phyloP scores from a whole-genome alignment of 2,329 filamentous ascomycete species.

The Trichoderma atrobrunneum region DNA sequence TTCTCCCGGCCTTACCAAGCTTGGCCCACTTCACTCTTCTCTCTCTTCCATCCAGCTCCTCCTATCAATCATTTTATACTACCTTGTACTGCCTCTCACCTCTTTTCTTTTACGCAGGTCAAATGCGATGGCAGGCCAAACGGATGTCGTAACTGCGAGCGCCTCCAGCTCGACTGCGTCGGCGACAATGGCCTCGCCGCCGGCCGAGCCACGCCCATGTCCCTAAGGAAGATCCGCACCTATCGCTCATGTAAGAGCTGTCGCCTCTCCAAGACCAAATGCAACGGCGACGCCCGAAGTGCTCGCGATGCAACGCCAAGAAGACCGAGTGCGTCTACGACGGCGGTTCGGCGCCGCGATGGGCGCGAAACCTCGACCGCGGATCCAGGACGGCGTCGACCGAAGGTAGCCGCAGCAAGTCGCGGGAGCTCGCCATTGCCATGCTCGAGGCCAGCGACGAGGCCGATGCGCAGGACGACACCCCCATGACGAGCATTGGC shows the following conservation, averaged over 20 bases:
- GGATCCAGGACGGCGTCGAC: conserved; percentile 16
- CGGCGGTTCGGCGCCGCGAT: conserved; percentile 38
- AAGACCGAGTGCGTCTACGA: conserved; percentile 39
- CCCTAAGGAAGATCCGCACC: conserved; percentile 40
- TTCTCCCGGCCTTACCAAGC: neutral
- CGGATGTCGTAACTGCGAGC: conserved; percentile 43
- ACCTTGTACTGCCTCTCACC: neutral
- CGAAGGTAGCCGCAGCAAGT: conserved; percentile 15
- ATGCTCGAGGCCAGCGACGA: conserved; percentile 4
- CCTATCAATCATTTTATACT: neutral
- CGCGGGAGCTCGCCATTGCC: conserved; percentile 11
- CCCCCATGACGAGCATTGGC: neutral
- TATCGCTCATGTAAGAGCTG: conserved; percentile 41
- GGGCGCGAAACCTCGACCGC: conserved; percentile 35
- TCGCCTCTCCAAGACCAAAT: conserved; percentile 42
- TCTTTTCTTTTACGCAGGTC: conserved; percentile 31
- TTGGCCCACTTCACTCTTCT: neutral
- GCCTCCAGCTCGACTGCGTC: conserved; percentile 42
- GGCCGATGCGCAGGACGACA: neutral
- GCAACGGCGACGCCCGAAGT: conserved; percentile 41
- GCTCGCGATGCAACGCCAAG: conserved; percentile 36
- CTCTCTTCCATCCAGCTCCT: neutral
- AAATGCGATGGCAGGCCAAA: conserved; percentile 43
- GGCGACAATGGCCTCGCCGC: conserved; percentile 34
- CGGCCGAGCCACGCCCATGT: conserved; percentile 28